Conservation (phyloP, 2,329 filamentous ascomycete species). For the Cyanodermella asteris region DNA sequence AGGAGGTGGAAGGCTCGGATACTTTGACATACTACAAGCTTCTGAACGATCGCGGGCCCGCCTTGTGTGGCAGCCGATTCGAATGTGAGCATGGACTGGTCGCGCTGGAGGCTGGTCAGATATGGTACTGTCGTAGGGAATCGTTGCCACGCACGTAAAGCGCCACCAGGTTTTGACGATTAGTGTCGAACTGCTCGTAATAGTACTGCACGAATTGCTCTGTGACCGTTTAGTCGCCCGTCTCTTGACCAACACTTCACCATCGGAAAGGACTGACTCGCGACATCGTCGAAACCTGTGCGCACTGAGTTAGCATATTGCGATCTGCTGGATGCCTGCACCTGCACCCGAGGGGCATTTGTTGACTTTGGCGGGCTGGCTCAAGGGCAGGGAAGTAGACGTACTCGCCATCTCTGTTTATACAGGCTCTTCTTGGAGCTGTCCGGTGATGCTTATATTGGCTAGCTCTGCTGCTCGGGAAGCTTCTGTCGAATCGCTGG, state of each 20-base stretch:
- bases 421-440: no score
- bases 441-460: no score
- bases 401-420: no score
- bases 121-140: conserved; percentile 2
- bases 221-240: conserved; percentile 24
- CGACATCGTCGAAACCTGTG: conserved; percentile 18
- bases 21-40: conserved; percentile 50
- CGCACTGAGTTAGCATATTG: no score
- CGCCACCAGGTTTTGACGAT: conserved; percentile 39
- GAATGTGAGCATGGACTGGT: conserved; percentile 82
- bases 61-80: conserved; percentile 51
- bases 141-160: conserved; percentile 52
- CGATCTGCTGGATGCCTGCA: no score
- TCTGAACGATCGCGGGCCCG: conserved; percentile 45
- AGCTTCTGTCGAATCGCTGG: no score
- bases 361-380: no score
- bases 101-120: no score
- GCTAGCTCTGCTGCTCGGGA: no score
- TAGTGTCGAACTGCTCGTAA: conserved; percentile 65
- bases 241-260: conserved; percentile 1
- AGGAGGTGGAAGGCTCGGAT: no score
- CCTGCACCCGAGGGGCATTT: no score
- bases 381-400: no score
- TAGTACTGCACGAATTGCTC: conserved; percentile 80
- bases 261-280: conserved; percentile 13